These are phyloP conservation scores for Clarireedia monteithiana DNA, from an alignment of 2,329 filamentous ascomycete genomes.

Conservation along the genomic window DNA sequence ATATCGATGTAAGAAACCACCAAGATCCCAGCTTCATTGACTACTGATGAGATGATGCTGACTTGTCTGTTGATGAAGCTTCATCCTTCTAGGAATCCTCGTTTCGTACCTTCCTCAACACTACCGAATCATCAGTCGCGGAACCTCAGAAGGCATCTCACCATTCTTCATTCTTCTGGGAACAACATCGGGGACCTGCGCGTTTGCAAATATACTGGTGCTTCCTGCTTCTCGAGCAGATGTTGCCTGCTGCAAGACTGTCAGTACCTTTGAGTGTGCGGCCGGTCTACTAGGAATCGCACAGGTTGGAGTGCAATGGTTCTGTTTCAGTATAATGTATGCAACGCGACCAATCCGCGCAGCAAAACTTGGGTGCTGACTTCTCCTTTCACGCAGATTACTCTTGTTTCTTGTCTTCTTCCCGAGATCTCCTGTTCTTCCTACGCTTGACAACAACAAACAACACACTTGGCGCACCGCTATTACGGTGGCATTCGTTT, in stretches of 20 bases:
- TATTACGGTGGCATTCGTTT: slow-evolving; percentile 62
- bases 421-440: slow-evolving; percentile 49
- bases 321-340: slow-evolving; percentile 87
- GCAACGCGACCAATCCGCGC: slow-evolving; percentile 24
- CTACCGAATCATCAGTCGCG: slow-evolving; percentile 76
- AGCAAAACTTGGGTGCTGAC: slow-evolving; percentile 1
- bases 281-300: slow-evolving; percentile 81
- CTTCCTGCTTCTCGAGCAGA: slow-evolving; percentile 77
- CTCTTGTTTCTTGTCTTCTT: slow-evolving; percentile 94
- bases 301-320: slow-evolving; percentile 87
- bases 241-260: slow-evolving; percentile 75
- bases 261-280: slow-evolving; percentile 75
- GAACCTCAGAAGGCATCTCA: slow-evolving; percentile 88
- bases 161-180: slow-evolving; percentile 95
- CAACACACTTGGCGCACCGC: slow-evolving; percentile 71
- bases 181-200: slow-evolving; percentile 78
- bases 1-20: slow-evolving; percentile 41
- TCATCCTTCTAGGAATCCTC: slow-evolving; percentile 82
- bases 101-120: slow-evolving; percentile 94
- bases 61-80: slow-evolving; percentile 15
- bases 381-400: slow-evolving; percentile 49
- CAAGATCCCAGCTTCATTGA: not conserved
- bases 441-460: slow-evolving; percentile 31
- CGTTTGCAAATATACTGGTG: slow-evolving; percentile 86
- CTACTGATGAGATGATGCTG: not conserved